Evolutionary conservation across 2,329 filamentous ascomycete genomes (phyloP), one percentile per base, ranked within the genome.

Genomic region (Arachnomyces sp.): DNA sequence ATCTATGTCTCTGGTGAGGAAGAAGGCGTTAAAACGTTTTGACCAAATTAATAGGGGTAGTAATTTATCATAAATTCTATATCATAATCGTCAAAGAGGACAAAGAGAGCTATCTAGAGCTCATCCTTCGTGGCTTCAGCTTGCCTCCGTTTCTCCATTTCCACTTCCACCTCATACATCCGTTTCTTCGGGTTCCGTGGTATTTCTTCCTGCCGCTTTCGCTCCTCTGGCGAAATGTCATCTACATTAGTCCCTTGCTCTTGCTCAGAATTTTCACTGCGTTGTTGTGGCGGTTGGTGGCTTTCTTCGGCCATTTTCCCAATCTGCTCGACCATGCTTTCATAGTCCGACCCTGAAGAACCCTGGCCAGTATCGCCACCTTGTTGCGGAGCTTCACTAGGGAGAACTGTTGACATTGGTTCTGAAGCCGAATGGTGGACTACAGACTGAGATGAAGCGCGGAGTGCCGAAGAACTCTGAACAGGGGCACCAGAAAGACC

Each of bases 131-230:
- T 57, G 40, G 21, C 21, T 9, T 25, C 21, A 9, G 21, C 21
- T 9, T 5, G 21, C 40, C 49, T 53, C n/a, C 30, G 29, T 29
- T 37, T 31, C 11, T 48, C 47, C 28, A 57, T 50, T 32, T 53
- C 46, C 15, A 60, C 50, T 30, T 58, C 50, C 34, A 64, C 66
- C 40, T 71, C 68, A 51, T 62, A 69, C 66, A 70, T 71, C 41
- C 68, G 52, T 52, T 72, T 72, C 50, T 70, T 69, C 7, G 68
- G 52, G 49, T 72, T 72, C 16, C 61, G 56, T 28, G 64, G 62
- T 28, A 60, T 50, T 34, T 63, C 62, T 35, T 63, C 61, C 34
- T 65, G 59, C 35, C 51, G 48, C 17, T 52, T 45, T 30, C 51
- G 51, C 47, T 64, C 62, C 38, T 66, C 61, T 1, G 55, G 55